Evolutionary conservation across 768 basidiomycete species (phyloP), one percentile per base, ranked within the genome.

Genomic region (Coprinopsis marcescibilis): DNA sequence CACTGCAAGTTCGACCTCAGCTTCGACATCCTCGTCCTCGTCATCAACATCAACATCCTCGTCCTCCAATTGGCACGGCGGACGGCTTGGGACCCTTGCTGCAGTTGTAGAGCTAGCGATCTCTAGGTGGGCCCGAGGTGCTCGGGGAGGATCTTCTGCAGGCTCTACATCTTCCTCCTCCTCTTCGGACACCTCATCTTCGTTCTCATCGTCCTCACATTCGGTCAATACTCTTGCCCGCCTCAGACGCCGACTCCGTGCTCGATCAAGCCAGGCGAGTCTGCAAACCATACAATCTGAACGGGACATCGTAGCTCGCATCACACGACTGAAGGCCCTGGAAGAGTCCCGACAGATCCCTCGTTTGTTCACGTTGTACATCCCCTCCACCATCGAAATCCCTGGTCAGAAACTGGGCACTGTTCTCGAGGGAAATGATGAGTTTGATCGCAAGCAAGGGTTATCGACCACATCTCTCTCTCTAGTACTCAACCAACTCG

Each of bases 31-130:
- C n/a, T n/a, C n/a, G n/a, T n/a, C 65, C 0, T 61, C 66, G 13
- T 70, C 71, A 0, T 69, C 71, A 3, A 70, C 71, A 0, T 71
- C 71, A 8, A 68, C 69, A 12, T 69, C 71, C 11, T 65, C 66
- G 4, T 65, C 66, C 11, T 68, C 68, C 8, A 65, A 62, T 14
- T 58, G 60, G 34, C 59, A 60, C 37, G 68, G 65, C 23, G 67
- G 73, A 21, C 66, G 68, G 4, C 65, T 78, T 25, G 78, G 77
- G 6, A 70, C 73, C 17, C 68, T 81, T 25, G 73, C 83, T 15
- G 72, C 81, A 1, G 74, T 83, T 29, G 72, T 87, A 8, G 86
- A 89, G 53, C 70, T 75, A 40, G 85, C 85, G 5, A 85, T 87
- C 49, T 66, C 80, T 29, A 75, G 80, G 49, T 89, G 85, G 85